phyloP scores from a whole-genome alignment of 768 basidiomycete genomes.

The Panellus pusillus region DNA sequence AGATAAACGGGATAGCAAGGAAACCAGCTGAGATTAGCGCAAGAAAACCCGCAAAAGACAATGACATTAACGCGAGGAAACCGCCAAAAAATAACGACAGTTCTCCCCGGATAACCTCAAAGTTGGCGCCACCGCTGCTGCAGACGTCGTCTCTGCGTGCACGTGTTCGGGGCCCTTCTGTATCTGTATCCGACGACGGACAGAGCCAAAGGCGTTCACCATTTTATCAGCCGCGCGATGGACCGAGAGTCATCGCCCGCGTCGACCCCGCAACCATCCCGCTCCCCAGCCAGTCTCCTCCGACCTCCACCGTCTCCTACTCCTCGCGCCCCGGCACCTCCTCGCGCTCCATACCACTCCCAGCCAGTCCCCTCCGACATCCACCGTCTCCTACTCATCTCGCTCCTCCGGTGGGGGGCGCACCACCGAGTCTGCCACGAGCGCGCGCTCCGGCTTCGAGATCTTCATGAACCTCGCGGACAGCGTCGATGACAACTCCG shows the following conservation, averaged over 20 bases:
- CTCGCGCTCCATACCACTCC: no score
- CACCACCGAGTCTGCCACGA: slow-evolving; percentile 37
- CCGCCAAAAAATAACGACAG: no score
- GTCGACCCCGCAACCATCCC: slow-evolving; percentile 60
- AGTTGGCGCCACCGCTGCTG: slow-evolving; percentile 20
- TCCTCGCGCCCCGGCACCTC: no score
- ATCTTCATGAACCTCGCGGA: slow-evolving; percentile 39
- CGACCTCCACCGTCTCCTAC: slow-evolving; percentile 67
- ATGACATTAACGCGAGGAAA: no score
- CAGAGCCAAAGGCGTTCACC: no score
- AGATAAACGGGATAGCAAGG: slow-evolving; percentile 55
- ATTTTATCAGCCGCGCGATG: no score
- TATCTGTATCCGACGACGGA: no score
- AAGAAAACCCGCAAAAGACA: no score
- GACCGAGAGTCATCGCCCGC: no score
- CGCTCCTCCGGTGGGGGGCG: slow-evolving; percentile 59
- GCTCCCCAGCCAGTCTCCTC: slow-evolving; percentile 71
- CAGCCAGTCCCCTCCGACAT: slow-evolving; percentile 70
- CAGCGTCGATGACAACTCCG: slow-evolving; percentile 27
- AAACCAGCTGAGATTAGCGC: no score
- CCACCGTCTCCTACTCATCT: slow-evolving; percentile 75
- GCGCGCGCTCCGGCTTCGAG: slow-evolving; percentile 41
- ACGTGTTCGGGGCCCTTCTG: no score
- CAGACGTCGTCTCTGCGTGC: slow-evolving; percentile 30
- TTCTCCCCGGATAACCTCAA: slow-evolving; percentile 21